A percentile compares a stretch with the other conserved stretches of the same genome.
These are phyloP conservation scores for Tylopilus sp. DNA, from an alignment of 768 basidiomycete genomes.

Conservation along the genomic window DNA sequence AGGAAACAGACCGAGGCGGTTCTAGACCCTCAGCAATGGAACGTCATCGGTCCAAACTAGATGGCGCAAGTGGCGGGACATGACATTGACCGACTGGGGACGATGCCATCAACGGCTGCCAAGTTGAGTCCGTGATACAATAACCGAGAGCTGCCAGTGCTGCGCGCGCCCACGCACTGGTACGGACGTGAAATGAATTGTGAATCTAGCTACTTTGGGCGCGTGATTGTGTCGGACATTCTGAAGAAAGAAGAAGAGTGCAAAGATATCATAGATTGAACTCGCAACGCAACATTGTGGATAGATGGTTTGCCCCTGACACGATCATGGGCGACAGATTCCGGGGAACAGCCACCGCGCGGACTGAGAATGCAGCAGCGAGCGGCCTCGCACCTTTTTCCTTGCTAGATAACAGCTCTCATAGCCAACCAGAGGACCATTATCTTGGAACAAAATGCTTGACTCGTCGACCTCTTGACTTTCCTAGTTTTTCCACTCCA, in stretches of 20 bases:
- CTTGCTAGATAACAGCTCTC: neutral
- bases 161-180: neutral
- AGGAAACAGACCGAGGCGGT: neutral
- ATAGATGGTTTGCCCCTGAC: neutral
- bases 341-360: neutral
- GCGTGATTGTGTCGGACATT: neutral
- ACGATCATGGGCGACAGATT: neutral
- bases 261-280: too few relatives aligned
- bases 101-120: neutral
- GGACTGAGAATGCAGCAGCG: neutral
- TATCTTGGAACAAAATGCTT: too few relatives aligned
- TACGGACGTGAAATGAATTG: neutral
- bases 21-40: neutral
- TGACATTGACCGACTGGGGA: neutral
- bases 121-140: neutral
- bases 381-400: neutral
- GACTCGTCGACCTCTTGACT: too few relatives aligned
- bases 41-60: neutral
- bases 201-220: neutral
- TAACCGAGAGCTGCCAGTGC: neutral
- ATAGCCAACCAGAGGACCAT: too few relatives aligned
- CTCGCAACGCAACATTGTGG: neutral
- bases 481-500: too few relatives aligned
- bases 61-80: neutral
- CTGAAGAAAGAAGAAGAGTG: neutral